Evolutionary conservation across 306 rosid species (phyloP).

Genomic region (Quillaja saponaria): DNA sequence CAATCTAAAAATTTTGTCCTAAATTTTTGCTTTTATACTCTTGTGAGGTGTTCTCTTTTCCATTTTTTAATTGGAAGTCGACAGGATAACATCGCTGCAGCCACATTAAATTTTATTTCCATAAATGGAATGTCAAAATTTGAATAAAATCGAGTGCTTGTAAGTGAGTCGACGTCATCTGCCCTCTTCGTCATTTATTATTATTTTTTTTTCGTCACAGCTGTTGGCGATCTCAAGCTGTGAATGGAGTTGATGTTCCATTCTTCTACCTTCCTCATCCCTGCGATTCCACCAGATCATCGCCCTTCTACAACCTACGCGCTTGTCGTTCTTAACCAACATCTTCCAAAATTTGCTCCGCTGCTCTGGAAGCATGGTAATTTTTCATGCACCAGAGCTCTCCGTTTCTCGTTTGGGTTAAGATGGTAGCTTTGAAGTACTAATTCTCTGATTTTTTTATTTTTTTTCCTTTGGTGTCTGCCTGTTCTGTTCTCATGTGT

Average conservation of each 20-base stretch:
- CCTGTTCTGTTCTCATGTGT: neutral
- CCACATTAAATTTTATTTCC: too few species aligned
- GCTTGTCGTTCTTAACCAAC: slow-evolving; percentile 76
- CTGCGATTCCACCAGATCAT: slow-evolving; percentile 30
- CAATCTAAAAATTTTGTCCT: too few species aligned
- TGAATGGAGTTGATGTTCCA: slow-evolving; percentile 61
- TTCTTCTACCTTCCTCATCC: slow-evolving; percentile 70
- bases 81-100: too few species aligned
- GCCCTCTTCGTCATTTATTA: too few species aligned
- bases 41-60: too few species aligned
- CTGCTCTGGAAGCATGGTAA: slow-evolving; percentile 88
- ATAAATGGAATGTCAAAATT: too few species aligned
- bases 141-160: too few species aligned
- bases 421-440: neutral
- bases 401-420: neutral
- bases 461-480: neutral
- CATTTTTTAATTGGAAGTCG: too few species aligned
- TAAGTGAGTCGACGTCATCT: too few species aligned
- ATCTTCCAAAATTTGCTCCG: slow-evolving; percentile 76
- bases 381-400: slow-evolving; percentile 5
- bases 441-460: neutral
- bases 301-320: slow-evolving; percentile 43
- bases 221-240: neutral
- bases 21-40: too few species aligned
- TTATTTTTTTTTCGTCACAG: too few species aligned